A percentile compares a stretch with the other conserved stretches of the same genome.
These are phyloP conservation scores for Flaveria robusta DNA, from an alignment of 129 eudicot species.

Conservation along the genomic window DNA sequence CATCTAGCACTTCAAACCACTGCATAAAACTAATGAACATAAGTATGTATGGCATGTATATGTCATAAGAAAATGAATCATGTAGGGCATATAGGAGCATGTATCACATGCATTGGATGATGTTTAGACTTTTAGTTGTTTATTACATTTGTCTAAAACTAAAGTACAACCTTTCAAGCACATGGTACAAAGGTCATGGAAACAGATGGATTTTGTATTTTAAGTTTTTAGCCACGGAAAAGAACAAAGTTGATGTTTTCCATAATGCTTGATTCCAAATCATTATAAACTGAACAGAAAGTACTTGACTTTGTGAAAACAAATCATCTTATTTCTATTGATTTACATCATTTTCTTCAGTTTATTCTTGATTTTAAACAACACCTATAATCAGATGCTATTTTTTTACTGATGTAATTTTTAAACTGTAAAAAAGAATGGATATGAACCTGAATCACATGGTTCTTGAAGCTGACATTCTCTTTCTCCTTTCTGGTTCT, in stretches of 20 bases:
- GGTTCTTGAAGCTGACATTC: conserved; percentile 79
- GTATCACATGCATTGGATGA: conserved; percentile 28
- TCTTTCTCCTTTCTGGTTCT: conserved; percentile 73
- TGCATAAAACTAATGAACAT: conserved; percentile 39
- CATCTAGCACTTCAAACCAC: conserved; percentile 93
- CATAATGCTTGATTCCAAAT: conserved; percentile 24
- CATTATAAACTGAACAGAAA: neutral
- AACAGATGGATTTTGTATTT: neutral
- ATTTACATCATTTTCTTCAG: conserved; percentile 13
- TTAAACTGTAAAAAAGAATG: conserved; percentile 9
- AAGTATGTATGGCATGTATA: conserved; percentile 35
- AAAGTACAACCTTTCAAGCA: conserved; percentile 26
- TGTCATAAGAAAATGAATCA: conserved; percentile 34
- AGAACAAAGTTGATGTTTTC: conserved; percentile 32
- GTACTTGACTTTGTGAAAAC: neutral
- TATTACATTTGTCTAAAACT: conserved; percentile 15
- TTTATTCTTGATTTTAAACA: conserved; percentile 15
- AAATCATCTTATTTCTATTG: neutral
- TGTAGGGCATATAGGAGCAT: conserved; percentile 27
- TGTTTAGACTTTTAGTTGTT: neutral
- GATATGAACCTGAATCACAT: conserved; percentile 71
- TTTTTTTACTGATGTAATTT: neutral
- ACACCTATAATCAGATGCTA: conserved; percentile 22
- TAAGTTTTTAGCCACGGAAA: conserved; percentile 31
- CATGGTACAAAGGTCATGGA: conserved; percentile 25